Conservation (phyloP, 2,329 filamentous ascomycete genomes). For the Venturiaceae sp. region DNA sequence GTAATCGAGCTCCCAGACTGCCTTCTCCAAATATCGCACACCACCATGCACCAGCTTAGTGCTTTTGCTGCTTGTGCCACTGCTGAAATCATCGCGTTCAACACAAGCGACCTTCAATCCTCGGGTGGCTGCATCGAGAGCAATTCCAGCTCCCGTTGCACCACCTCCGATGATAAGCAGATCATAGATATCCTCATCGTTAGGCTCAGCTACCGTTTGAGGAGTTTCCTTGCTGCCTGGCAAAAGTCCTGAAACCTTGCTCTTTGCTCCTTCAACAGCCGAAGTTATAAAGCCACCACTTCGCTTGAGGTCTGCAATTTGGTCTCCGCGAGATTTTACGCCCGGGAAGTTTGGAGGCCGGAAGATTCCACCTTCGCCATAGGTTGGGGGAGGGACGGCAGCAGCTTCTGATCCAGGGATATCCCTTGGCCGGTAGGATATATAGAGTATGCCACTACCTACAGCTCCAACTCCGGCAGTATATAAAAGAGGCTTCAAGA, state of each 20-base stretch:
- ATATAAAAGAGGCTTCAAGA: conserved; percentile 45
- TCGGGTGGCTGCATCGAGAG: conserved; percentile 69
- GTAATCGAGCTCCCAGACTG: conserved; percentile 77
- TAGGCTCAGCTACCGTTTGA: conserved; percentile 16
- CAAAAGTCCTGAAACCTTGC: conserved; percentile 24
- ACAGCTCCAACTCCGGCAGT: conserved; percentile 44
- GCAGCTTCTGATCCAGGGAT: conserved; percentile 61
- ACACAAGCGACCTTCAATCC: conserved; percentile 73
- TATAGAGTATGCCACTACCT: conserved; percentile 48
- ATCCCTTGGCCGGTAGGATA: conserved; percentile 59
- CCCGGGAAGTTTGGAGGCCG: conserved; percentile 56
- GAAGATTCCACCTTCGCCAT: conserved; percentile 58
- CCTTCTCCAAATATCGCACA: conserved; percentile 78
- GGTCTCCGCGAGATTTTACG: conserved; percentile 52
- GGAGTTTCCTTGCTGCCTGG: conserved; percentile 13
- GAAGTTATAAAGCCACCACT: conserved; percentile 32
- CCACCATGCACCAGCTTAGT: conserved; percentile 81
- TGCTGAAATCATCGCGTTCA: conserved; percentile 74
- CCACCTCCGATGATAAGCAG: conserved; percentile 70
- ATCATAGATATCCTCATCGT: conserved; percentile 54
- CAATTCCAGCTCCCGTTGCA: conserved; percentile 71
- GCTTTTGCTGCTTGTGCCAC: conserved; percentile 77
- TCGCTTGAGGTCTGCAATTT: conserved; percentile 50
- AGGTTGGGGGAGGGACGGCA: conserved; percentile 60
- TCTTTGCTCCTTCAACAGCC: conserved; percentile 24